These are phyloP conservation scores for Lentinula aciculospora DNA, from an alignment of 768 basidiomycete species.

Conservation along the genomic window DNA sequence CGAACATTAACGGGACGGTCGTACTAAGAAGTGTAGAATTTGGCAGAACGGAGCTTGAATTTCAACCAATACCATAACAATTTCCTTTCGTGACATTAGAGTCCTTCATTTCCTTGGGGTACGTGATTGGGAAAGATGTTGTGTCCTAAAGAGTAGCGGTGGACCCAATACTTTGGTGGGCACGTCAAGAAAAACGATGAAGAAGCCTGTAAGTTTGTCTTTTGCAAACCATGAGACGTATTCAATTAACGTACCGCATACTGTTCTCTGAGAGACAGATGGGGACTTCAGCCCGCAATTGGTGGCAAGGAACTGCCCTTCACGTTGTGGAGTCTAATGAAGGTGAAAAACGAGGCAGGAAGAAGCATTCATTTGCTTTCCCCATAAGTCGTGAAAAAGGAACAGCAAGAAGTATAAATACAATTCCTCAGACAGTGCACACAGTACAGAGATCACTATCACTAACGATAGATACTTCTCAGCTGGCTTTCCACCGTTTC, in stretches of 20 bases:
- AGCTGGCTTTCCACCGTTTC: conserved; percentile 73
- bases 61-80: background rate
- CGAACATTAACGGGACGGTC: background rate
- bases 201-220: too few relatives aligned
- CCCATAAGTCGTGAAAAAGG: background rate
- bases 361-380: background rate
- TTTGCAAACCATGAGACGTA: background rate
- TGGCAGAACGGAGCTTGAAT: background rate
- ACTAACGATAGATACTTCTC: conserved; percentile 47
- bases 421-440: background rate
- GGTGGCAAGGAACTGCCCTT: too few relatives aligned
- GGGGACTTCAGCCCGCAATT: too few relatives aligned
- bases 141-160: background rate
- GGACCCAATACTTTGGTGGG: background rate
- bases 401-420: background rate
- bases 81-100: background rate
- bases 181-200: background rate
- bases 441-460: background rate
- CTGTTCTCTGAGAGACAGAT: too few relatives aligned
- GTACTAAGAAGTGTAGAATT: background rate
- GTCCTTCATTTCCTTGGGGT: background rate
- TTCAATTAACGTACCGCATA: background rate
- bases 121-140: background rate
- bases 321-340: too few relatives aligned
- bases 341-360: background rate